Percentiles rank a stretch among this genome's conserved stretches.
Conservation (phyloP, 495 filamentous ascomycete species). For the Tuber microsphaerosporum region DNA sequence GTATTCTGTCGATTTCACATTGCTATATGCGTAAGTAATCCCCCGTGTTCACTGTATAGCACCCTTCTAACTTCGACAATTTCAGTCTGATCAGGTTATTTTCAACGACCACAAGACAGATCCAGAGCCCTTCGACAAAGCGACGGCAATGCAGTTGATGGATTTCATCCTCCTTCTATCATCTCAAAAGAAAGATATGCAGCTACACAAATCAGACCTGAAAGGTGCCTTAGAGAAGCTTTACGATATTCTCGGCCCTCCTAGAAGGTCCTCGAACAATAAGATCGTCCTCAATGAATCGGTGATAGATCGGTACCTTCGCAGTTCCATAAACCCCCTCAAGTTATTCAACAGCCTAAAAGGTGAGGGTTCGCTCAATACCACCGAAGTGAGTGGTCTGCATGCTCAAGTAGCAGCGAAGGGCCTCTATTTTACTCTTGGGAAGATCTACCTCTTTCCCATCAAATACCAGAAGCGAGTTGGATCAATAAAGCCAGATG, state of each 20-base stretch:
- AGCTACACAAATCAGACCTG: conserved; percentile 81
- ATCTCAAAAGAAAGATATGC: conserved; percentile 77
- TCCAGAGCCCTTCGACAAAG: conserved; percentile 65
- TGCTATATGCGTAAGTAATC: conserved; percentile 30
- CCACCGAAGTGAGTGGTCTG: conserved; percentile 49
- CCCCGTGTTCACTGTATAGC: neutral
- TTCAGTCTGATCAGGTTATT: conserved; percentile 42
- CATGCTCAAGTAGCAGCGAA: conserved; percentile 62
- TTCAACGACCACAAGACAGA: conserved; percentile 45
- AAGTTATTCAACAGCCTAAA: conserved; percentile 67
- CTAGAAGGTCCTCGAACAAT: conserved; percentile 34
- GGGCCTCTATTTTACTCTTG: conserved; percentile 87
- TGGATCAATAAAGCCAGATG: conserved; percentile 68
- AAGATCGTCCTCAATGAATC: conserved; percentile 38
- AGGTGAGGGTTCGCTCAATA: conserved; percentile 61
- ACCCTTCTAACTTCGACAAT: conserved; percentile 26
- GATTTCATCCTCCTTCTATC: conserved; percentile 75
- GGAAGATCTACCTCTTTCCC: conserved; percentile 77
- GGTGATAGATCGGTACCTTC: conserved; percentile 62
- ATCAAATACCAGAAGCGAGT: conserved; percentile 80
- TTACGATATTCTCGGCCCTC: conserved; percentile 60
- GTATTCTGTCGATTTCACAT: conserved; percentile 40
- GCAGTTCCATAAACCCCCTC: conserved; percentile 73
- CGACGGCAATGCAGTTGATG: conserved; percentile 68
- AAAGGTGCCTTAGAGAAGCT: conserved; percentile 84